phyloP scores from a whole-genome alignment of 2,329 filamentous ascomycete genomes.

The Alternaria atra region DNA sequence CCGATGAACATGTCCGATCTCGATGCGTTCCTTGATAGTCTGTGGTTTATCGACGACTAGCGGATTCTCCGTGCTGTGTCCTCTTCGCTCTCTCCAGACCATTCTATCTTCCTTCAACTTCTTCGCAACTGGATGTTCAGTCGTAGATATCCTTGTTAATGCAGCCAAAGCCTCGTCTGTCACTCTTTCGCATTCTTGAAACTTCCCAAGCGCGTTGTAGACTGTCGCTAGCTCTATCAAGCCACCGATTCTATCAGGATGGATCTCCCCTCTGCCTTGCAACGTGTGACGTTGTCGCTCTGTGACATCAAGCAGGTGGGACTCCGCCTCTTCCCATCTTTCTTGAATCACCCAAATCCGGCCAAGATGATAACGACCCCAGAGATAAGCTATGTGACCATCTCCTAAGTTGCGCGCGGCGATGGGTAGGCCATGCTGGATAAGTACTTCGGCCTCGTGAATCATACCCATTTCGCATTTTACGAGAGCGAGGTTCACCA shows the following conservation, averaged over 20 bases:
- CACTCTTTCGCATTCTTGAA: constrained; percentile 6
- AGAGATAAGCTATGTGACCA: constrained; percentile 29
- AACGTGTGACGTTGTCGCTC: constrained; percentile 13
- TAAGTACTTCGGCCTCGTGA: constrained; percentile 30
- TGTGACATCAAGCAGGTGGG: constrained; percentile 14
- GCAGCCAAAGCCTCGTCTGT: constrained; percentile 3
- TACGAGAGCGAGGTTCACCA: constrained; percentile 25
- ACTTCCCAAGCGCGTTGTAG: constrained; percentile 7
- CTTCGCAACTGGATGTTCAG: constrained; percentile 3
- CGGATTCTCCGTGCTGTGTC: not conserved
- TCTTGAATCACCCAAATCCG: constrained; percentile 12
- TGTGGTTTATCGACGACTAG: not conserved
- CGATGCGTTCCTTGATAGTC: too few species aligned
- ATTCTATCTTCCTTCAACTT: constrained; percentile 4
- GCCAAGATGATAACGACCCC: constrained; percentile 11
- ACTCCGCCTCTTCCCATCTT: constrained; percentile 17
- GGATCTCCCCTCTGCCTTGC: constrained; percentile 12
- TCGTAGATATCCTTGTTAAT: constrained; percentile 1
- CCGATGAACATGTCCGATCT: too few species aligned
- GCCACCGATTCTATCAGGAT: constrained; percentile 18
- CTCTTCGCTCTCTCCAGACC: constrained; percentile 2
- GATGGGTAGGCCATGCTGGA: constrained; percentile 19
- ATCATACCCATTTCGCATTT: constrained; percentile 26
- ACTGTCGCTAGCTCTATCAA: constrained; percentile 17
- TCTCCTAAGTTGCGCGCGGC: constrained; percentile 28